A percentile compares a stretch with the other conserved stretches of the same genome.
Conservation (phyloP, 2,329 filamentous ascomycete genomes). For the Ceratocystis colombiana region DNA sequence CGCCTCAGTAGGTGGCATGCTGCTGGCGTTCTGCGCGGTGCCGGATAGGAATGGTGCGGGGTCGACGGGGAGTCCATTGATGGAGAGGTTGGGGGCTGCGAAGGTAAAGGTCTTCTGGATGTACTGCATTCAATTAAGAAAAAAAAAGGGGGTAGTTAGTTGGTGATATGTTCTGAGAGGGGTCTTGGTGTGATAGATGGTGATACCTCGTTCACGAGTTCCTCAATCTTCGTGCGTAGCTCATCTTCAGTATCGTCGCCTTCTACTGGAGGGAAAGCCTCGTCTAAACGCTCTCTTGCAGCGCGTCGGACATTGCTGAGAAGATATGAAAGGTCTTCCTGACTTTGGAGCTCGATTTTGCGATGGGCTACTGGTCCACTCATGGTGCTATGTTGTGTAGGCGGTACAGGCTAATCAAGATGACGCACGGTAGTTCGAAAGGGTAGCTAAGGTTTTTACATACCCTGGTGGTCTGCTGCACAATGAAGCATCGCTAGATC, state of each 20-base stretch:
- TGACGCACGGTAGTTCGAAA: background rate
- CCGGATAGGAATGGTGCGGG: constrained; percentile 35
- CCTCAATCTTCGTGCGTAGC: constrained; percentile 48
- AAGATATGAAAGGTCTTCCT: constrained; percentile 61
- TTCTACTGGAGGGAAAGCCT: constrained; percentile 54
- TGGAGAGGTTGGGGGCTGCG: constrained; percentile 49
- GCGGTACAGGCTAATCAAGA: background rate
- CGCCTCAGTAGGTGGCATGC: constrained; percentile 33
- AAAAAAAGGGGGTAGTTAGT: background rate
- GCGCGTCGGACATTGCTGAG: constrained; percentile 58
- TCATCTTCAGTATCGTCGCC: constrained; percentile 42
- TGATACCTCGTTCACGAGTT: constrained; percentile 48
- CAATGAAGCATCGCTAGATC: background rate
- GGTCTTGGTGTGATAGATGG: background rate
- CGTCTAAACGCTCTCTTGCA: constrained; percentile 56
- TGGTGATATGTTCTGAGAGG: background rate
- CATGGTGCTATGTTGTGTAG: constrained; percentile 29
- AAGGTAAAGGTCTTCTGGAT: constrained; percentile 51
- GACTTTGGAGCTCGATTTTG: constrained; percentile 70
- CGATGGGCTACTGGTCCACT: constrained; percentile 45
- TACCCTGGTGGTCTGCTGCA: background rate
- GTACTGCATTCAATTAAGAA: constrained; percentile 38
- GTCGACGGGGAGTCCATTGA: constrained; percentile 49
- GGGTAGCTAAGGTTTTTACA: background rate
- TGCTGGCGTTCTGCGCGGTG: constrained; percentile 26